phyloP scores from a whole-genome alignment of 768 basidiomycete genomes.

The Trametes coccinea region DNA sequence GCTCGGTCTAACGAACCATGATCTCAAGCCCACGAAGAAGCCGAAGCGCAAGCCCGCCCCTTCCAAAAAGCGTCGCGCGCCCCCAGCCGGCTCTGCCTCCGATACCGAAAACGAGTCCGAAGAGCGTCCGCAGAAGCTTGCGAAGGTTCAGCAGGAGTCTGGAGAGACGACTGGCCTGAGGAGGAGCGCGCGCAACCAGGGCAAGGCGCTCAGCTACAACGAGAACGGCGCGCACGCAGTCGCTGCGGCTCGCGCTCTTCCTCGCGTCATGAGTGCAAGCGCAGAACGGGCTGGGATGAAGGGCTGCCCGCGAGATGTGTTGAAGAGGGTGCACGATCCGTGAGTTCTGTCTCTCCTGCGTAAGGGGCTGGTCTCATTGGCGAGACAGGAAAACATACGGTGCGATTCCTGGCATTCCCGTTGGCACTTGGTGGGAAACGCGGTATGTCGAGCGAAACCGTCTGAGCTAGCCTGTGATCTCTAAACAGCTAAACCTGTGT shows the following conservation, averaged over 20 bases:
- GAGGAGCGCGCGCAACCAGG: slow-evolving; percentile 68
- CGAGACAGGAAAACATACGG: slow-evolving; percentile 71
- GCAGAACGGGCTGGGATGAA: slow-evolving; percentile 28
- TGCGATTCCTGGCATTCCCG: slow-evolving; percentile 71
- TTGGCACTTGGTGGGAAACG: slow-evolving; percentile 84
- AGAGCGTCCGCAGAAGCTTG: slow-evolving; percentile 19
- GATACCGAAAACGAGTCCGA: slow-evolving; percentile 26
- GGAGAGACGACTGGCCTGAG: slow-evolving; percentile 40
- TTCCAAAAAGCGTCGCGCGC: slow-evolving; percentile 27
- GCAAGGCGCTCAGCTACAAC: slow-evolving; percentile 57
- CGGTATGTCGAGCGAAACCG: slow-evolving; percentile 37
- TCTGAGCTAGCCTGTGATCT: not conserved
- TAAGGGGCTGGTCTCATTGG: not conserved
- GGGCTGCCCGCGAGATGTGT: slow-evolving; percentile 28
- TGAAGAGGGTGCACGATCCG: slow-evolving; percentile 48
- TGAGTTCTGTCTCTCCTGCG: slow-evolving; percentile 33
- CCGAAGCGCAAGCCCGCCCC: not conserved
- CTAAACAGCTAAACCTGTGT: not conserved
- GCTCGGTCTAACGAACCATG: slow-evolving; percentile 45
- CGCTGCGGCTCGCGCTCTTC: slow-evolving; percentile 8
- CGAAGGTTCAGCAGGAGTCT: slow-evolving; percentile 14
- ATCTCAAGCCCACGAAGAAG: slow-evolving; percentile 44
- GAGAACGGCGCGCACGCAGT: slow-evolving; percentile 39
- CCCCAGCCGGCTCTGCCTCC: slow-evolving; percentile 33
- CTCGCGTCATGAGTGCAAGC: slow-evolving; percentile 12